Evolutionary conservation across 2,329 filamentous ascomycete genomes (phyloP).

Genomic region (Metarhizium anisopliae): DNA sequence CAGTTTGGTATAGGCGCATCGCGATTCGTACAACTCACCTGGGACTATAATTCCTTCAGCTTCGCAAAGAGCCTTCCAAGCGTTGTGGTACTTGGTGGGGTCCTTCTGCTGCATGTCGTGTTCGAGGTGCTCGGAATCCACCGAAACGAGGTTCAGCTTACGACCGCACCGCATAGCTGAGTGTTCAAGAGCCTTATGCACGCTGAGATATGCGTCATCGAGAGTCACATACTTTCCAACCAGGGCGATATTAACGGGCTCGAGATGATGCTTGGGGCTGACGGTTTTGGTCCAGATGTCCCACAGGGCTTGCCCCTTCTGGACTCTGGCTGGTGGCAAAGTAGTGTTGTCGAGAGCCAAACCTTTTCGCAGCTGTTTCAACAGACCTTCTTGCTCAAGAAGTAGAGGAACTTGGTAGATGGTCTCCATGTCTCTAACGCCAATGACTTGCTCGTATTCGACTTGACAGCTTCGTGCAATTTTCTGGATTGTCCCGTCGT

Average conservation of each 20-base stretch:
- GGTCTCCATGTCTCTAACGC: slow-evolving; percentile 80
- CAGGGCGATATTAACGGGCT: slow-evolving; percentile 68
- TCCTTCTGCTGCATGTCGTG: slow-evolving; percentile 48
- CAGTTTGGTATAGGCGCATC: slow-evolving; percentile 1
- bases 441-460: slow-evolving; percentile 74
- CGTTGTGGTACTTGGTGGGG: slow-evolving; percentile 61
- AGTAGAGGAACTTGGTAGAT: slow-evolving; percentile 85
- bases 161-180: slow-evolving; percentile 76
- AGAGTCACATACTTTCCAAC: slow-evolving; percentile 88
- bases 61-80: slow-evolving; percentile 67
- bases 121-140: slow-evolving; percentile 82
- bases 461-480: slow-evolving; percentile 87
- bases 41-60: slow-evolving; percentile 48
- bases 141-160: slow-evolving; percentile 73
- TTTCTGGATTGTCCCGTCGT: slow-evolving; percentile 68
- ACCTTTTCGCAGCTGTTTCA: slow-evolving; percentile 54
- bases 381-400: slow-evolving; percentile 72
- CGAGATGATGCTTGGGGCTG: slow-evolving; percentile 50
- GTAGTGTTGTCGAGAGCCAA: slow-evolving; percentile 53
- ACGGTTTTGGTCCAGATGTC: slow-evolving; percentile 64
- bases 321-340: slow-evolving; percentile 41
- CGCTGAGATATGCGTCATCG: slow-evolving; percentile 77
- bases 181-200: slow-evolving; percentile 84
- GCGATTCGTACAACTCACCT: slow-evolving; percentile 1
- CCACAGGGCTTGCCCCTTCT: slow-evolving; percentile 65